A percentile compares a stretch with the other conserved stretches of the same genome.
These are phyloP conservation scores for Stylosanthes scabra DNA, from an alignment of 331 rosid species.

Conservation along the genomic window DNA sequence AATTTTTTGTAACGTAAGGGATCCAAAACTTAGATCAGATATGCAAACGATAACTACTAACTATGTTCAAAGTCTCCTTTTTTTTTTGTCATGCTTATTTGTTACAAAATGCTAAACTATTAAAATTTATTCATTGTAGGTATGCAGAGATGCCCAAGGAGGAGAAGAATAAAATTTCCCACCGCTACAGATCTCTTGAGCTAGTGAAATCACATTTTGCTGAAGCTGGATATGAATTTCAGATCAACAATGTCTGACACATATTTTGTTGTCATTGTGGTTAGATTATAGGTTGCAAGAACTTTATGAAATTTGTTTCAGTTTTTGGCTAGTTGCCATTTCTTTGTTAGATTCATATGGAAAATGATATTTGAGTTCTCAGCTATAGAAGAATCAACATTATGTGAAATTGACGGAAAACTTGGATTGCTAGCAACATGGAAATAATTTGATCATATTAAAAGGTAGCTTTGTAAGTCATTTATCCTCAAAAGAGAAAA, in stretches of 20 bases:
- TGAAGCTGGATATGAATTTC: slow-evolving; percentile 71
- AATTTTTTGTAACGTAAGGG: no score
- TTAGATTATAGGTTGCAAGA: slow-evolving; percentile 4
- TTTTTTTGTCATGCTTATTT: slow-evolving; percentile 11
- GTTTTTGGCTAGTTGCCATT: slow-evolving; percentile 3
- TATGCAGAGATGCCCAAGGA: slow-evolving; percentile 96
- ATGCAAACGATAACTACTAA: no score
- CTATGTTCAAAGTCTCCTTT: neutral
- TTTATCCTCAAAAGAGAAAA: no score
- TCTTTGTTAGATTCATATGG: neutral
- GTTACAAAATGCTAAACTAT: slow-evolving; percentile 31
- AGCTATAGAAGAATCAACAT: neutral
- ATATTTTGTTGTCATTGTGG: slow-evolving; percentile 12
- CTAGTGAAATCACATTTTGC: slow-evolving; percentile 89
- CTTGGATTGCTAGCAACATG: neutral
- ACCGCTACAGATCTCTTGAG: slow-evolving; percentile 80
- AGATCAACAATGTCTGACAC: slow-evolving; percentile 41
- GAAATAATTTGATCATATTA: slow-evolving; percentile 7
- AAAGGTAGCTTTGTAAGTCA: neutral
- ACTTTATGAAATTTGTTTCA: neutral
- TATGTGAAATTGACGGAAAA: neutral
- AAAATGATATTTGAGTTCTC: neutral
- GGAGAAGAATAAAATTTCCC: slow-evolving; percentile 91
- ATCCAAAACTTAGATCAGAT: no score
- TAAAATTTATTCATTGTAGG: slow-evolving; percentile 42